Evolutionary conservation across 495 filamentous ascomycete species (phyloP).

Genomic region (Aspergillus carlsbadensis): DNA sequence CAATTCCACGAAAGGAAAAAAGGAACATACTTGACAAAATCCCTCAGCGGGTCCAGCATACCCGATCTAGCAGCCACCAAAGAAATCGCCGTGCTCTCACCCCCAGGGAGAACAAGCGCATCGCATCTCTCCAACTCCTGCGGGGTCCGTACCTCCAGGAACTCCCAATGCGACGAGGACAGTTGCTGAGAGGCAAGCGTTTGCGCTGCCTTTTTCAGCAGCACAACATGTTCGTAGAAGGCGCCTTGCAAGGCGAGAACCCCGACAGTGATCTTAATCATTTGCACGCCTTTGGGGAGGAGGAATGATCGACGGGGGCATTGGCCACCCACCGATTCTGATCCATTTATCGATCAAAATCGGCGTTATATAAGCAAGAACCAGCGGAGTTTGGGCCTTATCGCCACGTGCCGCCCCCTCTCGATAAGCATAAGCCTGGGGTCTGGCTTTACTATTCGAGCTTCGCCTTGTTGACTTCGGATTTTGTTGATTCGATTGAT

Average conservation of each 20-base stretch:
- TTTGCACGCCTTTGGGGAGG: constrained; percentile 11
- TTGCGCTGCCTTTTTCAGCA: constrained; percentile 66
- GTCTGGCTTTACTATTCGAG: background rate
- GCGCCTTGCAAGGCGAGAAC: constrained; percentile 93
- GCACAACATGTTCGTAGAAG: constrained; percentile 81
- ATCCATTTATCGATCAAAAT: constrained; percentile 9
- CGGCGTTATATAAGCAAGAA: constrained; percentile 12
- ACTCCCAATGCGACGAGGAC: constrained; percentile 48
- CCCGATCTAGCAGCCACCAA: constrained; percentile 79
- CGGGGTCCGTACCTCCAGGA: constrained; percentile 77
- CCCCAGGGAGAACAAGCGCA: constrained; percentile 86
- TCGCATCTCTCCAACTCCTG: constrained; percentile 70
- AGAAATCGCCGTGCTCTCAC: constrained; percentile 92
- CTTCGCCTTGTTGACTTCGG: background rate
- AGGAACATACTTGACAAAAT: constrained; percentile 85
- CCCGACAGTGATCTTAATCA: constrained; percentile 63
- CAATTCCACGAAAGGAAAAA: background rate
- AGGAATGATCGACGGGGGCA: background rate
- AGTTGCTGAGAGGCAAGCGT: constrained; percentile 20
- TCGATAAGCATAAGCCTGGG: constrained; percentile 13
- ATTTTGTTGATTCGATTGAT: background rate
- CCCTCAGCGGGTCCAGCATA: constrained; percentile 77
- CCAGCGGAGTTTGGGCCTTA: constrained; percentile 10
- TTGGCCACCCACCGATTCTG: constrained; percentile 9
- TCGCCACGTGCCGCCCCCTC: constrained; percentile 29